A percentile compares a stretch with the other conserved stretches of the same genome.
Conservation (phyloP, 352 stramenopile genomes). For the Globisporangium polare region DNA sequence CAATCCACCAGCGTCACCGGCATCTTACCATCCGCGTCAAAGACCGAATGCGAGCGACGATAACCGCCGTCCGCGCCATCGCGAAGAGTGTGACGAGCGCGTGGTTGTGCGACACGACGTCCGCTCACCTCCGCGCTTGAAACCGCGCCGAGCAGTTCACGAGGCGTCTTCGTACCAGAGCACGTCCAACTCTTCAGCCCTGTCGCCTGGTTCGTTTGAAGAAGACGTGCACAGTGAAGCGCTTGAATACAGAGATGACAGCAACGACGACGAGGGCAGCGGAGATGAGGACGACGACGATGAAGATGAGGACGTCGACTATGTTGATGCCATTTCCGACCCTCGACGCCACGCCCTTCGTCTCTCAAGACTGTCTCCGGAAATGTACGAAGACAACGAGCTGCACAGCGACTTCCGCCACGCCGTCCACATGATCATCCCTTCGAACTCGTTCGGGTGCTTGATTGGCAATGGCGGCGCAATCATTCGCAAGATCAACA, state of each 20-base stretch:
- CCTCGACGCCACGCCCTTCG: neutral
- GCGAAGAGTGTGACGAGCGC: neutral
- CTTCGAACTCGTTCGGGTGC: conserved; percentile 38
- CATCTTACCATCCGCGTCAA: neutral
- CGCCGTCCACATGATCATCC: conserved; percentile 65
- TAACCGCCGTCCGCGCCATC: neutral
- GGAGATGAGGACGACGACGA: neutral
- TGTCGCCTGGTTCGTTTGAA: conserved; percentile 1
- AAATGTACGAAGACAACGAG: conserved; percentile 58
- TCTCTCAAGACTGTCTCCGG: conserved; percentile 20
- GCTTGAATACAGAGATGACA: neutral
- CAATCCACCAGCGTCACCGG: neutral
- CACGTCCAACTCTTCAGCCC: conserved; percentile 10
- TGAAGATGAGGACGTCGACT: neutral
- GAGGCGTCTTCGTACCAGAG: conserved; percentile 10
- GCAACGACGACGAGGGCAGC: neutral
- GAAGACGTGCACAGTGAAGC: neutral
- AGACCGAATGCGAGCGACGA: neutral
- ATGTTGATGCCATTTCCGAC: neutral
- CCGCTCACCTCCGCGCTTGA: neutral
- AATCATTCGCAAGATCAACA: conserved; percentile 45
- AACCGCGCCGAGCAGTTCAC: conserved; percentile 1
- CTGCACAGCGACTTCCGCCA: conserved; percentile 52
- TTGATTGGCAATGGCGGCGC: conserved; percentile 48
- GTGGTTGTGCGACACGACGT: neutral